These are phyloP conservation scores for Chlamydomonas urium DNA, from an alignment of 139 green algal species.

Conservation along the genomic window DNA sequence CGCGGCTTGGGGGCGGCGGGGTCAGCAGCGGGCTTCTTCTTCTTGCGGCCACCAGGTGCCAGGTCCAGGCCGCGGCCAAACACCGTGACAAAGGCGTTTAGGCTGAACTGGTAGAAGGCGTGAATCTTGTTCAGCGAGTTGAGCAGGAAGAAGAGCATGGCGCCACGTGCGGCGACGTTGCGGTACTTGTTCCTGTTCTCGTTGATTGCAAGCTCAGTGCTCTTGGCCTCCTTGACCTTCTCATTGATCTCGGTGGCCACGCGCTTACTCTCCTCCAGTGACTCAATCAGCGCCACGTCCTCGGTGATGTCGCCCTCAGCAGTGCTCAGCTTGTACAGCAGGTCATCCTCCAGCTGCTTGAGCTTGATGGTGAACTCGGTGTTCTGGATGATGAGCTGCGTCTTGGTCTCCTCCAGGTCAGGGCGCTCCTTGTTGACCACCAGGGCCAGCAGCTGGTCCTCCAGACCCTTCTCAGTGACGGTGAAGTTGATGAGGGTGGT, in stretches of 20 bases:
- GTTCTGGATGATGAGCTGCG: conserved; percentile 81
- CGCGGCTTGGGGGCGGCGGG: conserved; percentile 10
- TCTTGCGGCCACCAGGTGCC: conserved; percentile 59
- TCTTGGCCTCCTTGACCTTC: conserved; percentile 57
- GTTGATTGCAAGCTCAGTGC: conserved; percentile 73
- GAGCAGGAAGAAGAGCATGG: conserved; percentile 85
- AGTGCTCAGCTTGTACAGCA: conserved; percentile 78
- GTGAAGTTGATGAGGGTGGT: conserved; percentile 88
- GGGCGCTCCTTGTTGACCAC: conserved; percentile 86
- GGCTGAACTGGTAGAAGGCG: conserved; percentile 77
- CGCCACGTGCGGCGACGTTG: conserved; percentile 57
- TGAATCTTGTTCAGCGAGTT: conserved; percentile 88
- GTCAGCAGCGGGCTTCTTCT: conserved; percentile 29
- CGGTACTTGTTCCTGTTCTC: conserved; percentile 79
- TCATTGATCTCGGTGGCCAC: conserved; percentile 73
- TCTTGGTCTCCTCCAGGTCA: conserved; percentile 87
- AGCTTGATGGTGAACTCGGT: conserved; percentile 91
- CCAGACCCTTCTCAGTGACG: conserved; percentile 74
- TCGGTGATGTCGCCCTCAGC: conserved; percentile 89
- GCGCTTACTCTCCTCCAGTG: conserved; percentile 77
- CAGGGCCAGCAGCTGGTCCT: conserved; percentile 84
- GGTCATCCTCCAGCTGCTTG: conserved; percentile 76
- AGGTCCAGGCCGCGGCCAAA: conserved; percentile 73
- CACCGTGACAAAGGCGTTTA: conserved; percentile 79
- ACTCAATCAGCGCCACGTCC: conserved; percentile 85